phyloP scores from a whole-genome alignment of 139 green algal species.

The Bryopsis sp. region DNA sequence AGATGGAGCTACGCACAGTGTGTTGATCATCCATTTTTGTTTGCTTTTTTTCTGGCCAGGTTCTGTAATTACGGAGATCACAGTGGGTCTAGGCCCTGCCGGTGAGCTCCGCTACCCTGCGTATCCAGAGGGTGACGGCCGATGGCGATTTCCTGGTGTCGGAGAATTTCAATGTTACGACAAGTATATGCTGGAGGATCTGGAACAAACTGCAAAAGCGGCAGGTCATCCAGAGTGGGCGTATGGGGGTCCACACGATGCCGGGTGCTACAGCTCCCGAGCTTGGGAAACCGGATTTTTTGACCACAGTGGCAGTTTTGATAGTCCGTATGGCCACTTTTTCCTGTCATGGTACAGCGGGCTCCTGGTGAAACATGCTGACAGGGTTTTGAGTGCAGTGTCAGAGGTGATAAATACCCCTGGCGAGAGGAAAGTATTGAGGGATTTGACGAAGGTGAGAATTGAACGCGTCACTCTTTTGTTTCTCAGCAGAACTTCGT shows the following conservation, averaged over 20 bases:
- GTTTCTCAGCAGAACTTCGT: too few relatives aligned
- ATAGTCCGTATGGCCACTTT: slow-evolving; percentile 43
- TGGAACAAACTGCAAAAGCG: slow-evolving; percentile 37
- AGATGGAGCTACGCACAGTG: too few relatives aligned
- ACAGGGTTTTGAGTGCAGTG: slow-evolving; percentile 65
- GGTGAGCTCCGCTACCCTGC: slow-evolving; percentile 96
- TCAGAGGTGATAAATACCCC: slow-evolving; percentile 39
- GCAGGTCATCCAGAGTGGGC: slow-evolving; percentile 48
- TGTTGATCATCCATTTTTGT: too few relatives aligned
- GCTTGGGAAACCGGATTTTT: slow-evolving; percentile 52
- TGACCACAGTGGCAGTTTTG: slow-evolving; percentile 36
- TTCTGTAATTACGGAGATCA: slow-evolving; percentile 78
- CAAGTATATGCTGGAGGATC: slow-evolving; percentile 41
- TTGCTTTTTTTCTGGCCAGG: slow-evolving; percentile 34
- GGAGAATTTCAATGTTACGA: slow-evolving; percentile 87
- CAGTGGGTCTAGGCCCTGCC: slow-evolving; percentile 87
- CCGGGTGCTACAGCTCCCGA: slow-evolving; percentile 40
- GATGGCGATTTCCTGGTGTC: slow-evolving; percentile 91
- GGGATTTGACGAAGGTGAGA: too few relatives aligned
- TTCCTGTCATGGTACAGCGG: slow-evolving; percentile 75
- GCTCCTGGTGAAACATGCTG: slow-evolving; percentile 75
- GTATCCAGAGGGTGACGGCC: slow-evolving; percentile 87
- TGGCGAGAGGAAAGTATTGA: too few relatives aligned
- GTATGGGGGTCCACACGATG: slow-evolving; percentile 46
- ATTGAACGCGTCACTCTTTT: too few relatives aligned